Base-by-base conservation (phyloP, 78 protist species). In the Polysphondylium violaceum region DNA sequence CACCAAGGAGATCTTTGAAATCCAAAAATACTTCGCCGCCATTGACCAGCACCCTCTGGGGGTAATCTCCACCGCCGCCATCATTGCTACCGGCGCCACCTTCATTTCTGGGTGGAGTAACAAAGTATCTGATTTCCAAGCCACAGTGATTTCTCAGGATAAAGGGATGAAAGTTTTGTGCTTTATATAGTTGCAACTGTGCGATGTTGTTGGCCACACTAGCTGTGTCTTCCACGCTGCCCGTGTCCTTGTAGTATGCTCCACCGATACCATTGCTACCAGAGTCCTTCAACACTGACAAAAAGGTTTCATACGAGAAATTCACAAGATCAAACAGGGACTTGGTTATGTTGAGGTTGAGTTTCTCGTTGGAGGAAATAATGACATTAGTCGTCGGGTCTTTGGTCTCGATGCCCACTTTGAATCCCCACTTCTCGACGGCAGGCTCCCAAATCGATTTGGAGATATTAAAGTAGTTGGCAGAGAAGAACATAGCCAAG, bases 361-460 rank as follows among this genome's bases (percentile, higher is more conserved):
- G 44, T 31, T 67, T 36, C 2, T 51, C 50, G 58, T 36, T 83
- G 12, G 91, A 25, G 19, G 91, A 31, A 0, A 83, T 16, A 41
- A 83, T 56, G 17, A 83, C 44, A 23, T 59, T 83, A 14, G 19
- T 55, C 12, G 61, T 27, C 29, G 25, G 41, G 47, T 44, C 60
- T 6, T 29, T 47, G 36, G 63, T 16, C 41, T 67, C 79, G 21
- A 31, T 8, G n/a, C 79, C 56, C 23, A 83, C 16, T 44, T 83
- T 83, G 58, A 59, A 83, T 27, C 79, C 91, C 91, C 91, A 83
- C 19, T 69, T 47, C 44, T 83, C 91, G 12, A 67, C 31, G n/a
- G 58, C 14, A 43, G 91, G 91, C 59, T 83, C 91, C 91, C 91
- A 83, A 29, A 27, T 29, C 31, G 91, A 83, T 23, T 67, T 69